Conservation (phyloP, 2,329 filamentous ascomycete genomes). For the Colletotrichum lindemuthianum region DNA sequence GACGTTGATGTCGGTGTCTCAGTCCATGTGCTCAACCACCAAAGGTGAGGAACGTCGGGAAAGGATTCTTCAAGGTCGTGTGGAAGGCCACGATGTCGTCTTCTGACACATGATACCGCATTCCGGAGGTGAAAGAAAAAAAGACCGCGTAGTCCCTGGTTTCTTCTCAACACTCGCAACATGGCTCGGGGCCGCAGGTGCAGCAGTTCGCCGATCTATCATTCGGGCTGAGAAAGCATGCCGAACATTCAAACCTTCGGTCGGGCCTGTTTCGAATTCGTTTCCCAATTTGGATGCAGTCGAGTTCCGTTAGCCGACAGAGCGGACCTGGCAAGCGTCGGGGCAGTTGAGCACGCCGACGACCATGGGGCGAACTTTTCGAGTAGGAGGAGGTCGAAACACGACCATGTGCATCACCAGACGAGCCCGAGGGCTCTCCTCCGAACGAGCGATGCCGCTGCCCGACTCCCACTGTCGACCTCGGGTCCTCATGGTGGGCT, state of each 20-base stretch:
- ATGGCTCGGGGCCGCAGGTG: background rate
- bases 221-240: slow-evolving; percentile 1
- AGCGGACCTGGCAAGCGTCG: slow-evolving; percentile 11
- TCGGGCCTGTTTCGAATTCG: slow-evolving; percentile 27
- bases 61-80: background rate
- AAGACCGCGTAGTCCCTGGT: background rate
- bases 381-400: slow-evolving; percentile 13
- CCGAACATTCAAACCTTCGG: slow-evolving; percentile 19
- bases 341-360: background rate
- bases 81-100: too few relatives aligned
- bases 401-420: slow-evolving; percentile 13
- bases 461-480: slow-evolving; percentile 3
- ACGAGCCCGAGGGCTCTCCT: slow-evolving; percentile 9
- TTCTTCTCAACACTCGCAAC: background rate
- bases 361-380: slow-evolving; percentile 20
- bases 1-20: slow-evolving; percentile 9
- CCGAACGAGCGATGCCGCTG: background rate
- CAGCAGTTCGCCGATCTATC: background rate
- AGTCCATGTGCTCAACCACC: background rate
- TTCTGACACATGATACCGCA: too few relatives aligned
- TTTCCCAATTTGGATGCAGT: slow-evolving; percentile 19
- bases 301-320: slow-evolving; percentile 21
- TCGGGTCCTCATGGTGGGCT: too few relatives aligned
- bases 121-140: too few relatives aligned
- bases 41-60: background rate